These are phyloP conservation scores for Lophiotrema nucula DNA, from an alignment of 495 filamentous ascomycete species.

Conservation along the genomic window DNA sequence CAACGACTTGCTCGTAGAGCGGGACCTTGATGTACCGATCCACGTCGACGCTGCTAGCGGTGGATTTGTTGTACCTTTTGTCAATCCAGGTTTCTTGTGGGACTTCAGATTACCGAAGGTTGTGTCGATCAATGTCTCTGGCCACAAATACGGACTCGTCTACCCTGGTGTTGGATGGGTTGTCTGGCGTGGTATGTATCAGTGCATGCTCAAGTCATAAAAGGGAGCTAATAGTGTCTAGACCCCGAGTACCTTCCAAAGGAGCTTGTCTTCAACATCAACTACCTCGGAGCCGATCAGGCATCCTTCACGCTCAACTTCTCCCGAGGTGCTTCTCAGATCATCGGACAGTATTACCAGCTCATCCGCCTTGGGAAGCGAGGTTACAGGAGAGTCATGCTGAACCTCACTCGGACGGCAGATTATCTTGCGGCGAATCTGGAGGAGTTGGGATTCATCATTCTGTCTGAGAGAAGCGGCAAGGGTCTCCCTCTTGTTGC, in stretches of 20 bases:
- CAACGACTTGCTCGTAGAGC: slow-evolving; percentile 75
- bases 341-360: slow-evolving; percentile 96
- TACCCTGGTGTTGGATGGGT: slow-evolving; percentile 95
- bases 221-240: background rate
- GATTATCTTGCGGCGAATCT: slow-evolving; percentile 74
- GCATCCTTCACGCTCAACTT: slow-evolving; percentile 98
- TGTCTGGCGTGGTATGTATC: slow-evolving; percentile 61
- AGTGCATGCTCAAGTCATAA: background rate
- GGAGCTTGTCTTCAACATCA: slow-evolving; percentile 96
- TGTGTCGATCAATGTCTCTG: slow-evolving; percentile 87
- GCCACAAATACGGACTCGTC: slow-evolving; percentile 80
- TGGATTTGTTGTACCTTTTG: slow-evolving; percentile 87
- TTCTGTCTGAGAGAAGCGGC: slow-evolving; percentile 75
- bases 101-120: slow-evolving; percentile 86
- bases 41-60: slow-evolving; percentile 90
- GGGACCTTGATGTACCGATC: slow-evolving; percentile 72
- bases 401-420: slow-evolving; percentile 76
- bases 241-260: slow-evolving; percentile 77
- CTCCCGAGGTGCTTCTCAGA: slow-evolving; percentile 85
- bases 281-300: slow-evolving; percentile 92
- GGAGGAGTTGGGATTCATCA: slow-evolving; percentile 71
- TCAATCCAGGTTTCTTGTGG: slow-evolving; percentile 77
- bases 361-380: slow-evolving; percentile 87
- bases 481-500: slow-evolving; percentile 81
- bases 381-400: slow-evolving; percentile 84